Conservation (phyloP, 1,284 basidiomycete genomes). For the Marasmius tenuissimus region DNA sequence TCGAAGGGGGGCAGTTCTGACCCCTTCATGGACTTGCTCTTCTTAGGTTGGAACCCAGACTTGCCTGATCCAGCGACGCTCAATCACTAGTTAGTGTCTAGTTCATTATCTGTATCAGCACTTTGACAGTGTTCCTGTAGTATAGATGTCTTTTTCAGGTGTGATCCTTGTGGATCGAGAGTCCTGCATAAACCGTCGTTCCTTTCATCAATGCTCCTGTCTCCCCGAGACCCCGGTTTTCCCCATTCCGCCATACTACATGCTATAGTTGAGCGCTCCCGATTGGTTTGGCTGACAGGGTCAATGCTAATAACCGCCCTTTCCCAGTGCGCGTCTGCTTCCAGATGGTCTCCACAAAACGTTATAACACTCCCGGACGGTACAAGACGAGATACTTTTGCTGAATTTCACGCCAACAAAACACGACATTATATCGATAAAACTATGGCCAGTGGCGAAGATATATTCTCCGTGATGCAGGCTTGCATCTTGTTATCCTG, state of each 20-base stretch:
- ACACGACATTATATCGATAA: constrained; percentile 82
- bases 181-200: constrained; percentile 81
- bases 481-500: constrained; percentile 81
- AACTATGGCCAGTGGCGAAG: constrained; percentile 81
- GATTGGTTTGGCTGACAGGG: constrained; percentile 10
- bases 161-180: constrained; percentile 79
- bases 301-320: neutral
- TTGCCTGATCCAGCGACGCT: constrained; percentile 71
- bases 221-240: constrained; percentile 74
- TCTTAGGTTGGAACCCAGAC: constrained; percentile 80
- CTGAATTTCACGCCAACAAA: constrained; percentile 82
- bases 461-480: constrained; percentile 83
- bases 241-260: constrained; percentile 83
- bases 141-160: constrained; percentile 78
- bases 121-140: constrained; percentile 33
- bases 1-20: constrained; percentile 40
- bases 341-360: constrained; percentile 75
- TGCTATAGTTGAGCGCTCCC: constrained; percentile 57
- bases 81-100: constrained; percentile 64
- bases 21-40: constrained; percentile 61
- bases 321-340: constrained; percentile 76
- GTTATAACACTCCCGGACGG: constrained; percentile 68
- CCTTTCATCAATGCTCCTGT: constrained; percentile 68
- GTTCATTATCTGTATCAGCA: constrained; percentile 7
- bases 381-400: constrained; percentile 73